A percentile compares a stretch with the other conserved stretches of the same genome.
These are phyloP conservation scores for Claviceps sp. DNA, from an alignment of 2,329 filamentous ascomycete species.

Conservation along the genomic window DNA sequence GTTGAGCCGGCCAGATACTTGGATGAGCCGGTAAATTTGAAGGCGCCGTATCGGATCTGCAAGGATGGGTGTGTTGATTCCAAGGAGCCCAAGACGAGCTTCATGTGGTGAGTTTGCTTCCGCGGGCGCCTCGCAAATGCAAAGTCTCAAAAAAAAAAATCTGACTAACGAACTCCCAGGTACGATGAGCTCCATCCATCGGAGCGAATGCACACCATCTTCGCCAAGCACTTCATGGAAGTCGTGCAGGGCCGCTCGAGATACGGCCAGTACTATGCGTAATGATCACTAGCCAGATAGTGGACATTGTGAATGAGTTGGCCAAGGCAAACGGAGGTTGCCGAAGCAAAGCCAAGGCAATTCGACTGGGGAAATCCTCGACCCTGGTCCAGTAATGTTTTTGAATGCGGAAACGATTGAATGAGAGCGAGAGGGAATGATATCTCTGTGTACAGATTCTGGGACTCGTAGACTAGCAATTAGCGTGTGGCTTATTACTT, in stretches of 20 bases:
- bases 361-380: no score
- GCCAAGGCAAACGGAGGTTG: no score
- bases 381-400: no score
- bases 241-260: conserved; percentile 26
- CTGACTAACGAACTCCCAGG: conserved; percentile 11
- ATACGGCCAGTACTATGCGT: conserved; percentile 21
- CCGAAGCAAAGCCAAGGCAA: no score
- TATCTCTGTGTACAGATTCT: no score
- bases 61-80: conserved; percentile 15
- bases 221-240: conserved; percentile 28
- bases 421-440: no score
- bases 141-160: no score
- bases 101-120: conserved; percentile 44
- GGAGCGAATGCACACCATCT: conserved; percentile 37
- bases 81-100: conserved; percentile 39
- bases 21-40: conserved; percentile 48
- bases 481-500: no score
- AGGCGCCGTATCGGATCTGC: conserved; percentile 45
- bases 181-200: conserved; percentile 61
- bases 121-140: no score
- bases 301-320: no score
- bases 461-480: no score
- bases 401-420: no score
- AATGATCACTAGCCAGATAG: background rate
- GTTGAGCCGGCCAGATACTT: conserved; percentile 47